These are phyloP conservation scores for Metschnikowia drakensbergensis DNA, from an alignment of 805 yeast species.

Conservation along the genomic window DNA sequence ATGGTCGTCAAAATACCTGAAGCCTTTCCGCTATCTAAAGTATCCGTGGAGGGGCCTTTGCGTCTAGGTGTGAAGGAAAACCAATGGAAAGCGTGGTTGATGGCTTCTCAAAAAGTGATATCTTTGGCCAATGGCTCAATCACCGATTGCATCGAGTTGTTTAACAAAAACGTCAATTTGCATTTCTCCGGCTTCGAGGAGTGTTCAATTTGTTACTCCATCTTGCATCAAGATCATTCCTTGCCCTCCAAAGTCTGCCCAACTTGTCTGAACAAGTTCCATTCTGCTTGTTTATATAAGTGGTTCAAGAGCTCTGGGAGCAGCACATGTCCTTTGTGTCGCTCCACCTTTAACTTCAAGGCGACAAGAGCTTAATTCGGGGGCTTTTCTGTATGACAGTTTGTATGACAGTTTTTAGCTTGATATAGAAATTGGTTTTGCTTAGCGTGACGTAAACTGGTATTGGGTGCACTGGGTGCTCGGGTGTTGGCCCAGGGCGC, in stretches of 20 bases:
- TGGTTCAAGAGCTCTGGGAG: constrained; percentile 96
- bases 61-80: constrained; percentile 86
- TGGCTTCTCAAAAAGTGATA: constrained; percentile 83
- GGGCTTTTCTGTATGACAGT: neutral
- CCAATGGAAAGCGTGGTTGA: constrained; percentile 92
- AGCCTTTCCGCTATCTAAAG: constrained; percentile 72
- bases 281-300: constrained; percentile 90
- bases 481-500: constrained; percentile 37
- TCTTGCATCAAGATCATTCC: constrained; percentile 84
- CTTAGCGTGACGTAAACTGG: neutral
- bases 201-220: constrained; percentile 94
- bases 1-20: constrained; percentile 70
- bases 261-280: constrained; percentile 91
- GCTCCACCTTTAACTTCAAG: constrained; percentile 55
- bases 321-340: constrained; percentile 92
- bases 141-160: constrained; percentile 61
- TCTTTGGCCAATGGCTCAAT: constrained; percentile 72
- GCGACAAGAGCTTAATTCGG: constrained; percentile 16
- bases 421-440: neutral
- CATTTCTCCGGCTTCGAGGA: constrained; percentile 94
- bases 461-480: neutral
- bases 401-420: neutral
- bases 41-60: constrained; percentile 70
- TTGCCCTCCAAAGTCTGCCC: constrained; percentile 85
- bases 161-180: constrained; percentile 69